Evolutionary conservation across 2,329 filamentous ascomycete species (phyloP), one percentile per base, ranked within the genome.

Genomic region (Aureobasidium pullulans): DNA sequence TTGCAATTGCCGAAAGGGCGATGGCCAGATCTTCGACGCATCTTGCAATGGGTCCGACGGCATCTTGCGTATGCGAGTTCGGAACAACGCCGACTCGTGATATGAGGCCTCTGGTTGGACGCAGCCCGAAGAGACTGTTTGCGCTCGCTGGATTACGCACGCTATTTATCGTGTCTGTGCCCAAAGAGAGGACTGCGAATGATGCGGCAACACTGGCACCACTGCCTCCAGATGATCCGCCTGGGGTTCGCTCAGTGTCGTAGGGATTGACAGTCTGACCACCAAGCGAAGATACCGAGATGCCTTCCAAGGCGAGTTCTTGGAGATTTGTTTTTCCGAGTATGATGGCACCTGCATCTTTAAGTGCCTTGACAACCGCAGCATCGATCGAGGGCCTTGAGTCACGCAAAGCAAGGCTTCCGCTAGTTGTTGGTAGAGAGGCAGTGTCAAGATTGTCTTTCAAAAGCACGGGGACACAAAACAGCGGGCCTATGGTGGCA

Each of bases 181-280:
- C 69, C 10, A 68, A 68, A 11, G 67, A 67, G 47, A 84, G 74
- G 0, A 87, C 75, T 1, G 80, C 81, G 59, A 87, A 78, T 23
- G 78, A 82, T 2, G 79, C 74, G 13, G 80, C 83, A 31, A 87
- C 73, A 0, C 82, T 83, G 0, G 82, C 83, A 0, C 81, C 84
- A 0, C 81, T 84, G 0, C 84, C 85, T 10, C 84, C 84, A 32
- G 82, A 85, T 46, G 80, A 84, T 1, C 84, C 85, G 3, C 84
- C 85, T 0, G 84, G 84, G 0, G 84, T 87, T n/a, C 87, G 79
- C 0, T 76, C 77, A 1, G 74, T 69, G 67, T 89, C 84, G 64
- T 90, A 89, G 0, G 85, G 84, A 67, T 87, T 87, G 62, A 82
- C 68, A 0, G 84, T 86, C 69, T 88, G 85, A 0, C 85, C 84